Conservation (phyloP, 495 filamentous ascomycete genomes). For the Neurospora sp. region DNA sequence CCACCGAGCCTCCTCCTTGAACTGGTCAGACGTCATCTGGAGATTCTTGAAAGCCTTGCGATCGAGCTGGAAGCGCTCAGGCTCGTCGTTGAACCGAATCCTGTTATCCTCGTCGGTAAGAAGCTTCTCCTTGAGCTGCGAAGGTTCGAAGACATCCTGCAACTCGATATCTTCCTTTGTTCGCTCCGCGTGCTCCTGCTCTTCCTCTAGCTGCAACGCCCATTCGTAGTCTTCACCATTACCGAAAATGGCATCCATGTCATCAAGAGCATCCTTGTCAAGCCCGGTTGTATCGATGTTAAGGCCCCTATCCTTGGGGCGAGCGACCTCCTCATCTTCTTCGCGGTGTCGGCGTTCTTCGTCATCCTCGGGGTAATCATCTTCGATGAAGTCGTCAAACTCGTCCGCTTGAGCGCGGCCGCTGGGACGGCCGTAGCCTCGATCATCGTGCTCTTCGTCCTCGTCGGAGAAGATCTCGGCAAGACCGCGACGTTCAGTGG, state of each 20-base stretch:
- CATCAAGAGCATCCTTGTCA: slow-evolving; percentile 82
- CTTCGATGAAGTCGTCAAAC: slow-evolving; percentile 95
- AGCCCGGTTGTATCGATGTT: slow-evolving; percentile 62
- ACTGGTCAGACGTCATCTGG: slow-evolving; percentile 65
- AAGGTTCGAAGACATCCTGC: slow-evolving; percentile 96
- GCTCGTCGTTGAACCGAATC: slow-evolving; percentile 78
- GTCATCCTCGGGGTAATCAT: slow-evolving; percentile 86
- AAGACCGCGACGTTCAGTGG: slow-evolving; percentile 57
- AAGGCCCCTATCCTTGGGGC: slow-evolving; percentile 56
- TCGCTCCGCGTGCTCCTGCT: slow-evolving; percentile 59
- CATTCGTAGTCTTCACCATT: slow-evolving; percentile 92
- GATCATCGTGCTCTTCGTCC: slow-evolving; percentile 67
- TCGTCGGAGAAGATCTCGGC: slow-evolving; percentile 94
- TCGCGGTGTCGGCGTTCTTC: slow-evolving; percentile 62
- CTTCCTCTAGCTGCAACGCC: slow-evolving; percentile 77
- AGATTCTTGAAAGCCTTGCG: slow-evolving; percentile 77
- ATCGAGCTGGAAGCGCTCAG: slow-evolving; percentile 87
- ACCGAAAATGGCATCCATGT: slow-evolving; percentile 92
- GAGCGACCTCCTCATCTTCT: slow-evolving; percentile 80
- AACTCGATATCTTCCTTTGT: slow-evolving; percentile 68
- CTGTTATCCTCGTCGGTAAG: slow-evolving; percentile 90
- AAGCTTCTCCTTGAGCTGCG: slow-evolving; percentile 83
- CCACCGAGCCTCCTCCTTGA: slow-evolving; percentile 83
- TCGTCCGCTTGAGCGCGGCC: slow-evolving; percentile 61
- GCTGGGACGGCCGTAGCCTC: slow-evolving; percentile 38